Evolutionary conservation across 1,284 basidiomycete species (phyloP).

Genomic region (Exobasidium cylindrosporum): DNA sequence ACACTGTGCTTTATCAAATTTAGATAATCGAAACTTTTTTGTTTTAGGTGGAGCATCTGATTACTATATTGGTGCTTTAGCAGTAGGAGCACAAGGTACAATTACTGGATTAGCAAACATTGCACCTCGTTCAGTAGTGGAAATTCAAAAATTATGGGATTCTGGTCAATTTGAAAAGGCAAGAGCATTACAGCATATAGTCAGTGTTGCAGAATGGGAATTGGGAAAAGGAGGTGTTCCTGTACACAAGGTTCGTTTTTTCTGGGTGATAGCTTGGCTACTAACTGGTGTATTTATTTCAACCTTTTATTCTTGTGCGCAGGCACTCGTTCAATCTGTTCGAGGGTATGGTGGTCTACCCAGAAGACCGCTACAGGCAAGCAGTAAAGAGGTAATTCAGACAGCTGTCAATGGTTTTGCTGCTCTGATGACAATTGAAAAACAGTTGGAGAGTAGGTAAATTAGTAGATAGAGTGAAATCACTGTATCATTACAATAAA

Average conservation of each 20-base stretch:
- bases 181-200: background rate
- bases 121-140: background rate
- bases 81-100: background rate
- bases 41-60: background rate
- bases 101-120: background rate
- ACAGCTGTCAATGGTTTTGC: background rate
- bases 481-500: too few relatives aligned
- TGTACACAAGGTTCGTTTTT: too few relatives aligned
- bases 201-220: background rate
- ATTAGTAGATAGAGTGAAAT: too few relatives aligned
- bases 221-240: background rate
- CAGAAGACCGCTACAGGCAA: background rate
- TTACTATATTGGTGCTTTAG: background rate
- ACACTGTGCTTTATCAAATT: background rate
- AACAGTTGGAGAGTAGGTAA: too few relatives aligned
- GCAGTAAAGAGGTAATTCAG: background rate
- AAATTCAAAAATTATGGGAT: constrained; percentile 1
- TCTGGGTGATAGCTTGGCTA: too few relatives aligned
- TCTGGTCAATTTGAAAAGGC: background rate
- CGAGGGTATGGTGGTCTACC: background rate
- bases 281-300: too few relatives aligned
- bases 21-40: background rate
- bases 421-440: background rate
- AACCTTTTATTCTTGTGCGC: too few relatives aligned
- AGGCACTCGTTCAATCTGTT: background rate